These are phyloP conservation scores for Clitopilus hobsonii DNA, from an alignment of 768 basidiomycete species.

Conservation along the genomic window DNA sequence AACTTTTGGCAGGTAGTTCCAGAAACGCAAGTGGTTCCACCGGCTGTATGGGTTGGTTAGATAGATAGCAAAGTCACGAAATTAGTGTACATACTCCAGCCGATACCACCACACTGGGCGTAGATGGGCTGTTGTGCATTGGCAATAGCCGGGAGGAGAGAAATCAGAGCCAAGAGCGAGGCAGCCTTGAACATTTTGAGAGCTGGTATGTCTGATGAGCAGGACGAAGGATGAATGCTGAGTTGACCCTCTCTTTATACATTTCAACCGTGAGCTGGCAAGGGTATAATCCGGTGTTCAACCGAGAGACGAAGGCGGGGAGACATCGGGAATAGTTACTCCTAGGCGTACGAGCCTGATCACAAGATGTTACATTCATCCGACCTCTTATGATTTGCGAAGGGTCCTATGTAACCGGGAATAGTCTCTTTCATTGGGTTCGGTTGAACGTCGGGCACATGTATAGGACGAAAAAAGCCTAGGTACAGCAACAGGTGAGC, in stretches of 20 bases:
- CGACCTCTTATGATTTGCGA: conserved; percentile 9
- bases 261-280: conserved; percentile 2
- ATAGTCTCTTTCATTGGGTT: conserved; percentile 9
- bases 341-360: conserved; percentile 8
- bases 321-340: conserved; percentile 17
- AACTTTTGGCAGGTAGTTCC: conserved; percentile 26
- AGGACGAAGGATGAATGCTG: not conserved
- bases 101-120: conserved; percentile 51
- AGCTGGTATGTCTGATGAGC: not conserved
- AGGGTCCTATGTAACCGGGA: conserved; percentile 1
- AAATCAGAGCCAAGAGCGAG: conserved; percentile 35
- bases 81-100: conserved; percentile 36
- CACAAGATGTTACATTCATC: conserved; percentile 27
- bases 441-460: conserved; percentile 18
- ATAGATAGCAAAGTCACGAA: not conserved
- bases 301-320: conserved; percentile 23
- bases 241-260: not conserved
- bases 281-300: conserved; percentile 31
- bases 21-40: conserved; percentile 34
- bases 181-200: conserved; percentile 43
- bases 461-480: not conserved
- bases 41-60: conserved; percentile 26
- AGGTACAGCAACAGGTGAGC: not conserved
- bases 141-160: conserved; percentile 39
- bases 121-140: conserved; percentile 37